phyloP scores from a whole-genome alignment of 2,329 filamentous ascomycete genomes.

The Phyllosticta paracitricarpa region DNA sequence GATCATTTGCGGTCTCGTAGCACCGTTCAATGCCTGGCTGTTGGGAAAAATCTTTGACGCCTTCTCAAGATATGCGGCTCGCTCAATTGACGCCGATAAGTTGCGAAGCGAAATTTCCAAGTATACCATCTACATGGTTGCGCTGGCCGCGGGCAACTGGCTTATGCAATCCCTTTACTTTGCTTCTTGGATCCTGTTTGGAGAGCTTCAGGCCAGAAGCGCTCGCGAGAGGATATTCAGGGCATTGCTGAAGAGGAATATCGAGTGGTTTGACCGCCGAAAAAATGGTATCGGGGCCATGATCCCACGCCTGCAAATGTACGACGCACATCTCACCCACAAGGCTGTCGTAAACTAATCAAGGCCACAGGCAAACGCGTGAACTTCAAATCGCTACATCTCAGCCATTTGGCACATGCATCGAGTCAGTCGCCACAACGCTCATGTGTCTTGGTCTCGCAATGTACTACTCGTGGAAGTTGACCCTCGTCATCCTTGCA shows the following conservation, averaged over 20 bases:
- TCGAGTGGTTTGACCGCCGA: conserved; percentile 72
- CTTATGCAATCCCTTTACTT: conserved; percentile 58
- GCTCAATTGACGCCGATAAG: conserved; percentile 37
- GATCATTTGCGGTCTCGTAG: conserved; percentile 49
- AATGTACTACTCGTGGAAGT: conserved; percentile 70
- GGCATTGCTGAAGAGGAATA: conserved; percentile 59
- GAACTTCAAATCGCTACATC: conserved; percentile 76
- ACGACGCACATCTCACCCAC: conserved; percentile 7
- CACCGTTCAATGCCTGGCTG: conserved; percentile 57
- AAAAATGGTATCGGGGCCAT: conserved; percentile 63
- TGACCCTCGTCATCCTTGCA: conserved; percentile 69
- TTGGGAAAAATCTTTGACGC: conserved; percentile 66
- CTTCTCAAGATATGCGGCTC: conserved; percentile 56
- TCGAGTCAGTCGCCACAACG: conserved; percentile 55
- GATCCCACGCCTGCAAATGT: conserved; percentile 65
- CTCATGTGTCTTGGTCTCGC: conserved; percentile 60
- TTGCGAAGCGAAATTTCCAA: conserved; percentile 48
- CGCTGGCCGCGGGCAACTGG: conserved; percentile 57
- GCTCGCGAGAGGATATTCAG: conserved; percentile 57
- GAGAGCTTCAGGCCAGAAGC: conserved; percentile 65
- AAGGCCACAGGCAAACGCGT: conserved; percentile 55
- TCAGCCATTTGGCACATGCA: conserved; percentile 62
- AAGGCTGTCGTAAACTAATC: background rate
- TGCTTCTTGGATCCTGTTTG: conserved; percentile 63
- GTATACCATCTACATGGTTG: conserved; percentile 54